Evolutionary conservation across 1,284 basidiomycete species (phyloP).

Genomic region (Ceratobasidium sp.): DNA sequence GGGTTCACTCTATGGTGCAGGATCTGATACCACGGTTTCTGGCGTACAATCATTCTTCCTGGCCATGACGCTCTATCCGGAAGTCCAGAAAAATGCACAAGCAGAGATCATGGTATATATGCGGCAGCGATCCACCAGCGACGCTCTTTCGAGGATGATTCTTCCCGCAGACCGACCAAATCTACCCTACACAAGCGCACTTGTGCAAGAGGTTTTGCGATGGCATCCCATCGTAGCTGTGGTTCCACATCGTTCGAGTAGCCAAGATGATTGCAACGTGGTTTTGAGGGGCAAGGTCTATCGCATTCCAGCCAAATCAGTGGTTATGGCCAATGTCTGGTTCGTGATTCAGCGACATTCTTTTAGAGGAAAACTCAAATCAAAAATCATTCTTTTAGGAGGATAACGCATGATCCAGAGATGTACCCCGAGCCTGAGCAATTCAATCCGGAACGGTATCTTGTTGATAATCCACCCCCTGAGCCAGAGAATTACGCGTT

Average conservation of each 20-base stretch:
- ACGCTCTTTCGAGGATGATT: not conserved
- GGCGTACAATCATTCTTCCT: conserved; percentile 35
- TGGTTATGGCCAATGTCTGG: conserved; percentile 17
- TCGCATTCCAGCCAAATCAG: conserved; percentile 16
- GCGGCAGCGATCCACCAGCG: not conserved
- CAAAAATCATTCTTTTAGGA: not conserved
- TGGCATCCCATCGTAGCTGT: conserved; percentile 24
- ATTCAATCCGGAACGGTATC: conserved; percentile 91
- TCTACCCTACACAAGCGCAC: conserved; percentile 18
- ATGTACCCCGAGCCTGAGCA: conserved; percentile 89
- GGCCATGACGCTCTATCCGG: conserved; percentile 35
- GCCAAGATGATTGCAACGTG: conserved; percentile 15
- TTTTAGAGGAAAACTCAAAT: not conserved
- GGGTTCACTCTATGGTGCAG: conserved; percentile 46
- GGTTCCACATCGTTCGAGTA: not conserved
- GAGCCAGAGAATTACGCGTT: conserved; percentile 29
- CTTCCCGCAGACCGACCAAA: not conserved
- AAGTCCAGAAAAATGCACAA: conserved; percentile 26
- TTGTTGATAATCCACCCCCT: conserved; percentile 71
- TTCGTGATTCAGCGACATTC: not conserved
- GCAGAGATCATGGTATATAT: conserved; percentile 16
- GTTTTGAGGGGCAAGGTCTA: not conserved
- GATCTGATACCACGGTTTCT: conserved; percentile 39
- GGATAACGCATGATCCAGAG: conserved; percentile 76
- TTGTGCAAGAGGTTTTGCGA: conserved; percentile 25